phyloP scores from a whole-genome alignment of 2,329 filamentous ascomycete species.

The Colletotrichum spaethianum region DNA sequence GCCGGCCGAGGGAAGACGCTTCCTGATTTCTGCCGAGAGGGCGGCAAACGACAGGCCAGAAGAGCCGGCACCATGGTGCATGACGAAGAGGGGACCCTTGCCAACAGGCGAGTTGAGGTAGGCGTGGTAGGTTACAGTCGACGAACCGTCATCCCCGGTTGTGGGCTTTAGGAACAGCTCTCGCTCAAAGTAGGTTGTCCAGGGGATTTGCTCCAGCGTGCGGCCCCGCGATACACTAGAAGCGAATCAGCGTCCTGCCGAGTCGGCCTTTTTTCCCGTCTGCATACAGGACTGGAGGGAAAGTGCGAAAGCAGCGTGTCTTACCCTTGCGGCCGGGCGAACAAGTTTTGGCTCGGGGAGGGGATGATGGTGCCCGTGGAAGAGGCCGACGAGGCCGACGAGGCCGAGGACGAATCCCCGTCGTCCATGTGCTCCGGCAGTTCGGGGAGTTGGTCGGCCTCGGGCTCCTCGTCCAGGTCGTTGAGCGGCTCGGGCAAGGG shows the following conservation, averaged over 20 bases:
- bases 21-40: slow-evolving; percentile 82
- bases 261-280: neutral
- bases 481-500: slow-evolving; percentile 66
- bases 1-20: slow-evolving; percentile 83
- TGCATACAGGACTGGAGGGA: neutral
- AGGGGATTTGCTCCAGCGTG: slow-evolving; percentile 78
- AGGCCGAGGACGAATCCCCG: slow-evolving; percentile 81
- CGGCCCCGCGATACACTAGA: slow-evolving; percentile 56
- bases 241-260: slow-evolving; percentile 21
- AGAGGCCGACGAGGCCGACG: slow-evolving; percentile 77
- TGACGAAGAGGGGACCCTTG: slow-evolving; percentile 87
- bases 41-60: slow-evolving; percentile 90
- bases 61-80: slow-evolving; percentile 95
- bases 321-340: slow-evolving; percentile 79
- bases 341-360: slow-evolving; percentile 79
- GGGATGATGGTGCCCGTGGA: slow-evolving; percentile 94
- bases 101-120: slow-evolving; percentile 88
- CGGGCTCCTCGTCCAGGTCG: slow-evolving; percentile 68
- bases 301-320: slow-evolving; percentile 44
- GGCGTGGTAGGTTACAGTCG: slow-evolving; percentile 79
- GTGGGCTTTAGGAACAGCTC: slow-evolving; percentile 80
- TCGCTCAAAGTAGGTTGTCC: slow-evolving; percentile 92
- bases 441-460: slow-evolving; percentile 62
- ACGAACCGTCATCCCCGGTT: slow-evolving; percentile 40
- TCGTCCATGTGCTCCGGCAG: slow-evolving; percentile 64